Evolutionary conservation across 1,139 yeast genomes (phyloP), one percentile per base, ranked within the genome.

Genomic region (Oligophagozyma castellii): DNA sequence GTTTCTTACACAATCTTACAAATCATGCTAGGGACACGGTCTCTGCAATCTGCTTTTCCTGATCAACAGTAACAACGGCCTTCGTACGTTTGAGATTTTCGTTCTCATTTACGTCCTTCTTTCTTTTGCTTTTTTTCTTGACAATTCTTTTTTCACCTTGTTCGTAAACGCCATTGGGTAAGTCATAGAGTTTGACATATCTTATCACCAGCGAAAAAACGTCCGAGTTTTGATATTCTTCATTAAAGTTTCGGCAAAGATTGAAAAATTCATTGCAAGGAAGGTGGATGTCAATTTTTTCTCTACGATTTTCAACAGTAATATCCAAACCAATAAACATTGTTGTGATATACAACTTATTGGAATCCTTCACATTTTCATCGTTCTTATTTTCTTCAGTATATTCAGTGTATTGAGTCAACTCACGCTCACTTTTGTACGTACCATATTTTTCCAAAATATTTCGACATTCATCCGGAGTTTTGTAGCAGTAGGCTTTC

Each of bases 221-320:
- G 49, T 75, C 65, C n/a, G 64, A 54, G 24, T 69, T 67, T 33
- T 68, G 75, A 40, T 76, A 69, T 45, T 68, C 89, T 22, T 63
- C 62, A 10, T 65, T 61, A 73, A 89, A 81, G 22, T 71, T 65
- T 41, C 81, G 74, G 53, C 95, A 81, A 12, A 83, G 58, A 30
- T 67, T 73, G 55, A 67, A 81, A 51, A 86, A 89, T 37, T 89
- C 98, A 12, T 83, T 68, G 48, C 96, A 86, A 6, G 96, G 95
- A 42, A 76, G 68, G 44, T 83, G 94, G 30, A 89, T 78, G 49
- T 89, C 95, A 37, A 89, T 64, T 43, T 74, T 76, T 27, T 45
- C 46, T 46, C 70, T 74, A 19, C 62, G 70, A 8, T 65, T 68
- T 29, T 43, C 53, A n/a, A 76, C 55, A 35, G 68, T 64, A 21